Evolutionary conservation across 306 rosid species (phyloP).

Genomic region (Argentina anserina): DNA sequence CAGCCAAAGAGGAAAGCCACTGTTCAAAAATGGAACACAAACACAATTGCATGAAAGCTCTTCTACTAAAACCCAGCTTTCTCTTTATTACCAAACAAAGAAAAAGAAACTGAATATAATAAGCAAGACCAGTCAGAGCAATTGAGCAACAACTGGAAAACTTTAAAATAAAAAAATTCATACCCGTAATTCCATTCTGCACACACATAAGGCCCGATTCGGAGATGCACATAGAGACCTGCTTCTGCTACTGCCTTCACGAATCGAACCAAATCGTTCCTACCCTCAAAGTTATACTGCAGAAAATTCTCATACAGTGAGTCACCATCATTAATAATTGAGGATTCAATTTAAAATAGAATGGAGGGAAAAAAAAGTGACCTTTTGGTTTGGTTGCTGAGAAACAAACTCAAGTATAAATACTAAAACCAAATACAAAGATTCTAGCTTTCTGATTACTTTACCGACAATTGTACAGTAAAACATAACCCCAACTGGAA

Average conservation of each 20-base stretch:
- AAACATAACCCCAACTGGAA: background rate
- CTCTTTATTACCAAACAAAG: constrained; percentile 3
- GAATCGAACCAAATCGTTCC: constrained; percentile 69
- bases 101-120: background rate
- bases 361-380: background rate
- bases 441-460: background rate
- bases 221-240: constrained; percentile 77
- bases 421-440: background rate
- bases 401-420: constrained; percentile 8
- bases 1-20: constrained; percentile 93
- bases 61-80: background rate
- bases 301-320: constrained; percentile 1
- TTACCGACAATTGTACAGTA: background rate
- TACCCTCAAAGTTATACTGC: constrained; percentile 76
- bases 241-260: constrained; percentile 77
- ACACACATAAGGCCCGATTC: constrained; percentile 93
- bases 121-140: background rate
- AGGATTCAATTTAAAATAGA: background rate
- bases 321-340: constrained; percentile 10
- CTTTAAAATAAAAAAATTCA: background rate
- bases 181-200: constrained; percentile 99
- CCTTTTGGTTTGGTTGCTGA: background rate
- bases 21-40: constrained; percentile 31
- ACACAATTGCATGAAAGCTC: background rate
- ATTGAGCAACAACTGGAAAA: background rate